Evolutionary conservation across 108 stramenopile genomes (phyloP).

Genomic region (Schizochytrium sp.): DNA sequence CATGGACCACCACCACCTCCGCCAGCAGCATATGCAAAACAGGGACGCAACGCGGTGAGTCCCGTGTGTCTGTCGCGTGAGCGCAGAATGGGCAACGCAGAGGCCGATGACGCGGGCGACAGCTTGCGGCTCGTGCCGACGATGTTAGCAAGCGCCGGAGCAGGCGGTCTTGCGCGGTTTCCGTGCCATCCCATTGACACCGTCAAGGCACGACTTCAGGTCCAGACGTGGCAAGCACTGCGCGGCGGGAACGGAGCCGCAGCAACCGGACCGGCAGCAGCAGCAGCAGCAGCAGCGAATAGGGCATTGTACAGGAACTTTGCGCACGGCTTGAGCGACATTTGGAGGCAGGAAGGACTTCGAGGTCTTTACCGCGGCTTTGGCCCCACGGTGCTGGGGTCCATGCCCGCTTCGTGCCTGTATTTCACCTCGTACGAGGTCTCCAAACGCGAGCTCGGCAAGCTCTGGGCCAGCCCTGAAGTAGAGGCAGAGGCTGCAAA

Average conservation of each 20-base stretch:
- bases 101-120: neutral
- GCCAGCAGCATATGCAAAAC: too few species aligned
- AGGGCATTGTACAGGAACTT: slow-evolving; percentile 38
- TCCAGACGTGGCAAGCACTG: slow-evolving; percentile 18
- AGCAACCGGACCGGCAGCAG: too few species aligned
- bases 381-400: slow-evolving; percentile 72
- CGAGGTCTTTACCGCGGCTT: slow-evolving; percentile 82
- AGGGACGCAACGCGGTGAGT: too few species aligned
- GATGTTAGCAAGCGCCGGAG: neutral
- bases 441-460: slow-evolving; percentile 41
- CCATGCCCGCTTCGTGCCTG: slow-evolving; percentile 80
- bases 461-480: neutral
- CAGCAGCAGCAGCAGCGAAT: too few species aligned
- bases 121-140: slow-evolving; percentile 12
- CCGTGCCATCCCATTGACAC: slow-evolving; percentile 59
- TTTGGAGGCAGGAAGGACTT: slow-evolving; percentile 70
- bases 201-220: slow-evolving; percentile 48
- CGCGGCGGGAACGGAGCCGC: slow-evolving; percentile 3
- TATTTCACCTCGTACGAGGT: slow-evolving; percentile 86
- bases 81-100: too few species aligned
- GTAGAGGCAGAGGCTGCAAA: neutral
- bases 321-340: slow-evolving; percentile 52
- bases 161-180: slow-evolving; percentile 39
- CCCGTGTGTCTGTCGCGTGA: too few species aligned
- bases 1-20: too few species aligned